Base-by-base conservation (phyloP, 2,329 filamentous ascomycete genomes). In the Mollisiaceae sp. region DNA sequence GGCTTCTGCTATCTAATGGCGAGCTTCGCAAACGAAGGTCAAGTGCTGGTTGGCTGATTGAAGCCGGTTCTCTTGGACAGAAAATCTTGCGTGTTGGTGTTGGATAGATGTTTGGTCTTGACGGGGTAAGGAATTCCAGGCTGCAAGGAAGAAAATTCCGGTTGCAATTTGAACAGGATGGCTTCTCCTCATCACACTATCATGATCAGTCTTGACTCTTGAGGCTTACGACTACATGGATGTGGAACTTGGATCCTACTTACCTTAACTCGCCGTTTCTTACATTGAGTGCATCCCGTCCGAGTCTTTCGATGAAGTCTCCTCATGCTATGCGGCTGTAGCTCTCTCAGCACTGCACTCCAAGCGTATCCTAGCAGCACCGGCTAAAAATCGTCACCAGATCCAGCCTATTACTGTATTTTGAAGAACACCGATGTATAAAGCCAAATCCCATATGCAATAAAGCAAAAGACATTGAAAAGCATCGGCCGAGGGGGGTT, bases 171-270 rank as follows among this genome's bases (percentile, higher is more conserved):
- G 58, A 55, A 41, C 67, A 70, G 32, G 60, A 45, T 1, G 69
- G 69, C 22, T 66, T 65, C n/a, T 41, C 59, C 52, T 70, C 69
- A 45, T 69, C 65, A 58, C 67, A 70, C 69, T 70, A 32, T 4
- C 24, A 32, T 36, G 32, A 20, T 57, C 1, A 62, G 56, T 11
- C 52, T 14, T 22, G 14, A 45, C 15, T 11, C 52, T 14, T 22
- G 14, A 45, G 12, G 20, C 41, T 18, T 24, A 11, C 35, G 6
- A 22, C 39, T 18, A 57, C 55, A 35, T 57, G 55, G 36, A 4
- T 38, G 11, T 8, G n/a, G 8, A 27, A 39, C 4, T 57, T 8
- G 20, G 50, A 35, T 32, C 27, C 6, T 32, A 63, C 50, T 54
- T 9, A 69, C 67, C 38, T 69, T 69, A 36, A 69, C 63, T 55